Evolutionary conservation across 2,329 filamentous ascomycete species (phyloP).

Genomic region (Fusarium oligoseptatum): DNA sequence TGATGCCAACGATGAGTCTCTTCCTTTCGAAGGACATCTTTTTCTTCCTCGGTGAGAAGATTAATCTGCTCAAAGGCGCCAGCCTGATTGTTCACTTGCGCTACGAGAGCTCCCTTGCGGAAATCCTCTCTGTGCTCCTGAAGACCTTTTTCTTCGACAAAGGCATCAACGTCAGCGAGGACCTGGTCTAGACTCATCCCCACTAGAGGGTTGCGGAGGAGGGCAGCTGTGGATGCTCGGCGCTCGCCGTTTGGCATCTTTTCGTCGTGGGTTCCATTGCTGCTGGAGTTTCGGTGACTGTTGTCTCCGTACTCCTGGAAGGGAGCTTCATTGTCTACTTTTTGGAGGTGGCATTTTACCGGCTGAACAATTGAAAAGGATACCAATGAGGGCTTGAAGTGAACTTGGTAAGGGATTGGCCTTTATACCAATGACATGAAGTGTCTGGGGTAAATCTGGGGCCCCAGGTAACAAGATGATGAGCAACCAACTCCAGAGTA

Average conservation of each 20-base stretch:
- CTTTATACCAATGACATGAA: not conserved
- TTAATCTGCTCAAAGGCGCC: slow-evolving; percentile 48
- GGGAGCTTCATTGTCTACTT: slow-evolving; percentile 43
- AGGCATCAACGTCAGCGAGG: slow-evolving; percentile 53
- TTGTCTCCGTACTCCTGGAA: slow-evolving; percentile 18
- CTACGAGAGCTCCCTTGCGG: slow-evolving; percentile 64
- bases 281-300: slow-evolving; percentile 33
- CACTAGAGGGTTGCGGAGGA: slow-evolving; percentile 49
- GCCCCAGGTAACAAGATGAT: slow-evolving; percentile 15
- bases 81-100: slow-evolving; percentile 57
- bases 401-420: not conserved
- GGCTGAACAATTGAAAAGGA: not conserved
- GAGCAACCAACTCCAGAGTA: not conserved
- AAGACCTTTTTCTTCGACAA: slow-evolving; percentile 53
- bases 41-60: slow-evolving; percentile 47
- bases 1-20: slow-evolving; percentile 50
- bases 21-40: slow-evolving; percentile 46
- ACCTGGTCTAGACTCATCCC: slow-evolving; percentile 49
- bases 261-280: slow-evolving; percentile 41
- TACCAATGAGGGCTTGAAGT: not conserved
- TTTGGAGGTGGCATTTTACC: slow-evolving; percentile 44
- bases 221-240: slow-evolving; percentile 42
- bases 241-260: slow-evolving; percentile 17
- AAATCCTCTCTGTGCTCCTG: slow-evolving; percentile 58
- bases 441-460: slow-evolving; percentile 23